A percentile compares a stretch with the other conserved stretches of the same genome.
These are phyloP conservation scores for Puccinellia tenuiflora DNA, from an alignment of 176 grass and related monocot species.

Conservation along the genomic window DNA sequence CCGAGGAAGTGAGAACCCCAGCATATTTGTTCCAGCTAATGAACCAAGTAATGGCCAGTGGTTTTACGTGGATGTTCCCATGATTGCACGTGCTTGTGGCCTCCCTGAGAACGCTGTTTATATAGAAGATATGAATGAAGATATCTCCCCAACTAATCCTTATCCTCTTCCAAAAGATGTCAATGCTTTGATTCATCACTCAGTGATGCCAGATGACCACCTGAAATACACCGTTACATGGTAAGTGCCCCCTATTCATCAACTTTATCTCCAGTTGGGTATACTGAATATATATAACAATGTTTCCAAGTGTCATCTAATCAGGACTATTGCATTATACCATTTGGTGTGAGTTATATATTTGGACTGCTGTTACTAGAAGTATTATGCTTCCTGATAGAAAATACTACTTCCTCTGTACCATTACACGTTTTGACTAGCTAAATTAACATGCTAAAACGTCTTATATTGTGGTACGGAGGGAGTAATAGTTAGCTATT, in stretches of 20 bases:
- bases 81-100: conserved; percentile 66
- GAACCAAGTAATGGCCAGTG: conserved; percentile 78
- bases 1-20: conserved; percentile 91
- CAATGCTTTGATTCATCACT: conserved; percentile 72
- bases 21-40: conserved; percentile 92
- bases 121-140: conserved; percentile 79
- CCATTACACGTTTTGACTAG: too few species aligned
- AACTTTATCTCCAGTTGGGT: background rate
- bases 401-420: background rate
- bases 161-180: conserved; percentile 97
- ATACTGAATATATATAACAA: background rate
- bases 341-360: background rate
- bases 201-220: conserved; percentile 92
- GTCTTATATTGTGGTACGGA: too few species aligned
- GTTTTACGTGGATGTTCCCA: conserved; percentile 89
- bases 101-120: conserved; percentile 74
- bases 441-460: too few species aligned
- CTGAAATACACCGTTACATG: conserved; percentile 85
- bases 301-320: background rate
- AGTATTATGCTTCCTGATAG: background rate
- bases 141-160: conserved; percentile 57
- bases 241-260: conserved; percentile 24
- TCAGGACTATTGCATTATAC: background rate
- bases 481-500: too few species aligned
- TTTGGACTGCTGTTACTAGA: background rate